Evolutionary conservation across 495 filamentous ascomycete genomes (phyloP).

Genomic region (Chaetomium cochliodes): DNA sequence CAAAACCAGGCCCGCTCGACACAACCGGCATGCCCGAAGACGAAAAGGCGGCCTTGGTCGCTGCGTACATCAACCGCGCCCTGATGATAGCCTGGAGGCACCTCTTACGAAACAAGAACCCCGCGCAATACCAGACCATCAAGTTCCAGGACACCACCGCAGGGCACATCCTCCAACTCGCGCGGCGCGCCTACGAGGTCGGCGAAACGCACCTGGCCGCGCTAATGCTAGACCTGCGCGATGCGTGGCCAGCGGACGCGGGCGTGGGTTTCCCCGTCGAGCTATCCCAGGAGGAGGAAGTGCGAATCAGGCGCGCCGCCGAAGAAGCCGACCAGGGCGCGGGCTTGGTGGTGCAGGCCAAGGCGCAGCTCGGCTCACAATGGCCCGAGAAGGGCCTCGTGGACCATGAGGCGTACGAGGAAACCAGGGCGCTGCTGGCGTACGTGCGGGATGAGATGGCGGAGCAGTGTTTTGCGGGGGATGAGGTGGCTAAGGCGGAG

Average conservation of each 20-base stretch:
- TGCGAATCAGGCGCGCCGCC: neutral
- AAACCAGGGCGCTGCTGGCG: conserved; percentile 2
- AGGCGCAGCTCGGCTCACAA: neutral
- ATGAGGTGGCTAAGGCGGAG: neutral
- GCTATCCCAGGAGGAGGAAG: neutral
- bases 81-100: conserved; percentile 9
- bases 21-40: neutral
- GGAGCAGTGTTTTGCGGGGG: conserved; percentile 1
- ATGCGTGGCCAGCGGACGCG: neutral
- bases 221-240: neutral
- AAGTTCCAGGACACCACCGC: neutral
- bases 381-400: conserved; percentile 6
- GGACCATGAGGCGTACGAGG: neutral
- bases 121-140: neutral
- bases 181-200: conserved; percentile 4
- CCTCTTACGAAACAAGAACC: neutral
- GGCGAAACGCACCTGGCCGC: neutral
- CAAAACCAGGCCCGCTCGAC: neutral
- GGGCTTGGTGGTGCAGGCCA: neutral
- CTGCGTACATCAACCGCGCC: neutral
- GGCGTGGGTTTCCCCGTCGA: neutral
- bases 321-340: neutral
- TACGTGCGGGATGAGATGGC: conserved; percentile 7
- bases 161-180: neutral
- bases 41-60: neutral